phyloP scores from a whole-genome alignment of 1,139 yeast genomes.

The Candida pseudoviswanathii region DNA sequence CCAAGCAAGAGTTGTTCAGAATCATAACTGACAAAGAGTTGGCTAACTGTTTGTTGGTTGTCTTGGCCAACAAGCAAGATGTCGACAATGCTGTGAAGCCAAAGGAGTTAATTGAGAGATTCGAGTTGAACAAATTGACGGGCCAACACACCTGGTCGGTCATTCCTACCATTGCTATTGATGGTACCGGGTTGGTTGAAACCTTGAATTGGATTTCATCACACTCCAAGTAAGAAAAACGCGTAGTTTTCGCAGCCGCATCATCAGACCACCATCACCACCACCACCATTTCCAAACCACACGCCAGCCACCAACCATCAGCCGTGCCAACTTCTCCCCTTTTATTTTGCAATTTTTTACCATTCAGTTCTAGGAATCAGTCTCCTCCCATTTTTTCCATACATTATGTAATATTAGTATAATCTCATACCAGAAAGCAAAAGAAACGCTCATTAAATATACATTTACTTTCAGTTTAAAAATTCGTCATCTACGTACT shows the following conservation, averaged over 20 bases:
- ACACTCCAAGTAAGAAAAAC: constrained; percentile 43
- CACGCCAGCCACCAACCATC: neutral
- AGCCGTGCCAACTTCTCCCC: neutral
- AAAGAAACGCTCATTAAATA: neutral
- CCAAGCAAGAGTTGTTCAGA: constrained; percentile 74
- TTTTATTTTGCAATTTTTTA: neutral
- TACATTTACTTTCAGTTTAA: neutral
- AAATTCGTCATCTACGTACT: neutral
- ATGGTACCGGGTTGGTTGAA: constrained; percentile 75
- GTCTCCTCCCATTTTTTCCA: neutral
- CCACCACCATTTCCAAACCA: neutral
- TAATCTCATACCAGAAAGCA: neutral
- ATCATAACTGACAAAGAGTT: constrained; percentile 81
- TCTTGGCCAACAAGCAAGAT: constrained; percentile 92
- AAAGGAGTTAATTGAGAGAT: constrained; percentile 60
- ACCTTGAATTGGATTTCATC: constrained; percentile 75
- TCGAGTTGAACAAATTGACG: constrained; percentile 56
- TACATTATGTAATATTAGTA: constrained; percentile 1
- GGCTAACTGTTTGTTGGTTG: constrained; percentile 74
- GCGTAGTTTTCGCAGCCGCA: constrained; percentile 1
- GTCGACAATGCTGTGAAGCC: constrained; percentile 63
- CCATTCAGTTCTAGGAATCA: constrained; percentile 1
- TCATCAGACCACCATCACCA: neutral
- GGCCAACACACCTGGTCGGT: constrained; percentile 72
- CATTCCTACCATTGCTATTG: constrained; percentile 73